Conservation (phyloP, 1,139 yeast species). For the Suhomyces yuchorum region DNA sequence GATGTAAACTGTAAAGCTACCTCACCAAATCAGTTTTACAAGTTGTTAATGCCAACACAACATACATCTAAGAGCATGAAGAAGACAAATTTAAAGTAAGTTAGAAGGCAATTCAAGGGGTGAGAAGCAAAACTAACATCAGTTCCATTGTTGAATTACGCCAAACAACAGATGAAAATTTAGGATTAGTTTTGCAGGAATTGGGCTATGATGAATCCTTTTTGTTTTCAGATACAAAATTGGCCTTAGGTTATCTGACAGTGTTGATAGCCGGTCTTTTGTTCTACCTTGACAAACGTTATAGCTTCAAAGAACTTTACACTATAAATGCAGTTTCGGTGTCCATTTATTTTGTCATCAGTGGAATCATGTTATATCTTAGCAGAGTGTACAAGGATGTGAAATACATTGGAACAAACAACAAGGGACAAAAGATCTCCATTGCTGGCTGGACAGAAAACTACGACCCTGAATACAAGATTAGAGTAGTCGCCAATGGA, state of each 20-base stretch:
- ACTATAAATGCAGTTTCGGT: constrained; percentile 36
- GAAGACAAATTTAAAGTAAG: constrained; percentile 35
- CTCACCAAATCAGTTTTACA: background rate
- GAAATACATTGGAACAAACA: constrained; percentile 58
- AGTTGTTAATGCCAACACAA: constrained; percentile 9
- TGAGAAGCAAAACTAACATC: constrained; percentile 9
- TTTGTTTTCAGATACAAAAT: constrained; percentile 57
- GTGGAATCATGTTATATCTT: constrained; percentile 51
- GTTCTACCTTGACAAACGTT: constrained; percentile 67
- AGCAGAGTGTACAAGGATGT: constrained; percentile 55
- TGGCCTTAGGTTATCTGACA: constrained; percentile 68
- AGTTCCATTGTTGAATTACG: constrained; percentile 51
- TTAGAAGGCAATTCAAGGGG: constrained; percentile 7
- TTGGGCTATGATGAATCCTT: constrained; percentile 68
- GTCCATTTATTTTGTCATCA: constrained; percentile 58
- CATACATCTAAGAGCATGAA: constrained; percentile 18
- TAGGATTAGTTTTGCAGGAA: constrained; percentile 47
- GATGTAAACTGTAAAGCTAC: constrained; percentile 1
- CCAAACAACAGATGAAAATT: constrained; percentile 51
- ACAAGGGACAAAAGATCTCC: constrained; percentile 36
- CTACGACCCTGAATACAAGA: constrained; percentile 47
- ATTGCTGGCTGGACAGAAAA: constrained; percentile 43
- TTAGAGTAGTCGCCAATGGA: constrained; percentile 34
- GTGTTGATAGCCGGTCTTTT: constrained; percentile 68
- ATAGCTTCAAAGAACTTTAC: constrained; percentile 42